Evolutionary conservation across 2,329 filamentous ascomycete genomes (phyloP).

Genomic region (Penicillium sclerotiorum): DNA sequence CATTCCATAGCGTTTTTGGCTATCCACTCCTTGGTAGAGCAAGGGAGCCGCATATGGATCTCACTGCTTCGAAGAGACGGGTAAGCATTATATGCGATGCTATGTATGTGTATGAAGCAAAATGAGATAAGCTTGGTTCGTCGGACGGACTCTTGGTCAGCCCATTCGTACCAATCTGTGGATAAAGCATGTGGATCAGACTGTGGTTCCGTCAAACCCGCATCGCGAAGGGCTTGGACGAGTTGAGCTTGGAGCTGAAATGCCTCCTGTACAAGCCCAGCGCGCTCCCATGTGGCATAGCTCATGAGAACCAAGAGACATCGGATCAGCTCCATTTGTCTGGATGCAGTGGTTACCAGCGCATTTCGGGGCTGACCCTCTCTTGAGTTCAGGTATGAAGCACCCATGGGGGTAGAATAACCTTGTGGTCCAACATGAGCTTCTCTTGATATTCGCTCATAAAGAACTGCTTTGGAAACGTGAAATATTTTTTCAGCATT

Average conservation of each 20-base stretch:
- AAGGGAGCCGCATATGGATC: slow-evolving; percentile 41
- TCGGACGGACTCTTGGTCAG: slow-evolving; percentile 37
- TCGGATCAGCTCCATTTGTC: slow-evolving; percentile 34
- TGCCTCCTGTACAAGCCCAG: slow-evolving; percentile 36
- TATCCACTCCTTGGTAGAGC: slow-evolving; percentile 41
- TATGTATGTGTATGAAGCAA: slow-evolving; percentile 43
- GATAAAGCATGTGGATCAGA: slow-evolving; percentile 24
- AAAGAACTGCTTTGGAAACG: slow-evolving; percentile 63
- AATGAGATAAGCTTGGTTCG: slow-evolving; percentile 43
- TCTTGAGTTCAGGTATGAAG: slow-evolving; percentile 11
- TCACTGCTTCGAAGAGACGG: slow-evolving; percentile 41
- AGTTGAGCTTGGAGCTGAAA: slow-evolving; percentile 35
- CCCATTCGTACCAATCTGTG: slow-evolving; percentile 41
- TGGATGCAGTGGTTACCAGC: slow-evolving; percentile 20
- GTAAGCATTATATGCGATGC: slow-evolving; percentile 43
- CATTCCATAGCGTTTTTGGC: slow-evolving; percentile 35
- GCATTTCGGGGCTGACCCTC: slow-evolving; percentile 13
- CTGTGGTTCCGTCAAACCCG: slow-evolving; percentile 31
- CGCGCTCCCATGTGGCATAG: slow-evolving; percentile 36
- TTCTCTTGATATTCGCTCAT: slow-evolving; percentile 57
- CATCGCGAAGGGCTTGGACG: slow-evolving; percentile 33
- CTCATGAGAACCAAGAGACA: slow-evolving; percentile 36
- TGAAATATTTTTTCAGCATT: slow-evolving; percentile 48
- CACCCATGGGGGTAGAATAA: slow-evolving; percentile 24
- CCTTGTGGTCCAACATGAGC: slow-evolving; percentile 16